Evolutionary conservation across 129 eudicot species (phyloP).

Genomic region (sunflower (Helianthus annuus)): HanXRQr2.0-SUNRISE NC_035443.2:107900249-107900748

Average conservation of each 20-base stretch:
- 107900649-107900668: slow-evolving; percentile 52
- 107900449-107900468: slow-evolving; percentile 97
- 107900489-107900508: slow-evolving; percentile 85
- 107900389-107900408: slow-evolving; percentile 82
- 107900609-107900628: not conserved
- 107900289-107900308: not conserved
- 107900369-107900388: slow-evolving; percentile 74
- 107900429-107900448: slow-evolving; percentile 91
- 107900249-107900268: slow-evolving; percentile 72
- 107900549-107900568: slow-evolving; percentile 61
- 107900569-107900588: slow-evolving; percentile 43
- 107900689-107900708: slow-evolving; percentile 86
- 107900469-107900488: slow-evolving; percentile 97
- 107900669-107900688: slow-evolving; percentile 70
- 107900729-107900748: slow-evolving; percentile 71
- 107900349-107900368: slow-evolving; percentile 81
- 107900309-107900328: not conserved
- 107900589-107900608: not conserved
- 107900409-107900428: slow-evolving; percentile 87
- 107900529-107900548: slow-evolving; percentile 80
- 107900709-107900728: slow-evolving; percentile 94
- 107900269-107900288: not conserved
- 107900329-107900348: not conserved
- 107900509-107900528: slow-evolving; percentile 81
- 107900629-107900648: not conserved